A percentile compares a stretch with the other conserved stretches of the same genome.
phyloP scores from a whole-genome alignment of 2,329 filamentous ascomycete species.

The Aspergillus terreus region DNA sequence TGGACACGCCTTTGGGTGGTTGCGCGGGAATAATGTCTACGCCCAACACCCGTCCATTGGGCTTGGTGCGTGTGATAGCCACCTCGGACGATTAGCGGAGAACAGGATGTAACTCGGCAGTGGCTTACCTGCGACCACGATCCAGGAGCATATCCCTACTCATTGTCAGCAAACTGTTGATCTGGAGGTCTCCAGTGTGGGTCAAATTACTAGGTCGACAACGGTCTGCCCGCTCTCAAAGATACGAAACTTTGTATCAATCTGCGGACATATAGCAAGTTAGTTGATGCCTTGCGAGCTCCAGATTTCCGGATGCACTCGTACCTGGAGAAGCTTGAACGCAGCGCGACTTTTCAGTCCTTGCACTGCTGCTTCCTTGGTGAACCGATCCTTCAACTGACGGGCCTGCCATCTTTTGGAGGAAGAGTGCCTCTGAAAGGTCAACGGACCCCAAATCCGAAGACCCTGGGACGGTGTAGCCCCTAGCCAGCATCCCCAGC shows the following conservation, averaged over 20 bases:
- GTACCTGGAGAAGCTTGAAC: conserved; percentile 84
- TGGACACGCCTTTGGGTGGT: conserved; percentile 85
- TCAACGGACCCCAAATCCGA: conserved; percentile 22
- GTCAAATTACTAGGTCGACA: conserved; percentile 68
- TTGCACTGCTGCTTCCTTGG: conserved; percentile 70
- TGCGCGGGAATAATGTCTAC: conserved; percentile 93
- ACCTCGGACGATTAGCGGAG: conserved; percentile 54
- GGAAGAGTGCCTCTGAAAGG: conserved; percentile 43
- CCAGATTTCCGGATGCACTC: conserved; percentile 2
- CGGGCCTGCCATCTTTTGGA: conserved; percentile 79
- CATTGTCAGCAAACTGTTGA: not conserved
- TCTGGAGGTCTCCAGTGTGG: not conserved
- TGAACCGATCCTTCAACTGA: conserved; percentile 69
- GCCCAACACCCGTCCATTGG: conserved; percentile 75
- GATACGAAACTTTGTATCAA: conserved; percentile 75
- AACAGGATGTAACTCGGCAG: conserved; percentile 3
- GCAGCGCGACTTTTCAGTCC: conserved; percentile 86
- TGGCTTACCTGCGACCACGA: conserved; percentile 55
- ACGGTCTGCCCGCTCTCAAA: conserved; percentile 81
- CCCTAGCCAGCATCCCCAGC: not conserved
- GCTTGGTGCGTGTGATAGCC: conserved; percentile 72
- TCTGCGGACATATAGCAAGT: conserved; percentile 45
- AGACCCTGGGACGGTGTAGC: not conserved
- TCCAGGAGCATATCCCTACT: conserved; percentile 50
- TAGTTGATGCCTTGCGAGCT: not conserved